phyloP scores from a whole-genome alignment of 176 grass and related monocot species.

The Oryza glaberrima region DNA sequence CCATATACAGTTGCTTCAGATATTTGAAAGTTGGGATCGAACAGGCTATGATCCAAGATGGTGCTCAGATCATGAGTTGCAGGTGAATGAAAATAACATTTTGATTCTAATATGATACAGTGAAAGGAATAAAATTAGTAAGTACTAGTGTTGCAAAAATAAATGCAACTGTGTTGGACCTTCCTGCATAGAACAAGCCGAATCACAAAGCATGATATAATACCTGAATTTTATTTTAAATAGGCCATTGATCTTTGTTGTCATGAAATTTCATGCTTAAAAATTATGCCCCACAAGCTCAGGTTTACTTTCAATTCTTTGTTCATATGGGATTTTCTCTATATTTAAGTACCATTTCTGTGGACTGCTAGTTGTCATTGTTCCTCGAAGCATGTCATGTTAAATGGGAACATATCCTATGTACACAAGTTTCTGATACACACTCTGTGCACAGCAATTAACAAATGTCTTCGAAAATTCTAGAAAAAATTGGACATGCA shows the following conservation, averaged over 20 bases:
- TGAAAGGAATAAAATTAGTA: not conserved
- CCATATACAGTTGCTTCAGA: constrained; percentile 96
- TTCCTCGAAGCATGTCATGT: not conserved
- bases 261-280: constrained; percentile 19
- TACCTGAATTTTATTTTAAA: constrained; percentile 30
- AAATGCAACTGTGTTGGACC: not conserved
- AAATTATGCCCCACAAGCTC: not conserved
- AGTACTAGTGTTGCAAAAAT: constrained; percentile 27
- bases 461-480: no score
- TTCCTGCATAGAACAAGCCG: not conserved
- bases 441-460: no score
- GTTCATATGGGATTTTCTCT: constrained; percentile 15
- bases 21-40: constrained; percentile 90
- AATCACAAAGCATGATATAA: constrained; percentile 15
- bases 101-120: constrained; percentile 5
- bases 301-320: constrained; percentile 24
- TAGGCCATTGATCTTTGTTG: not conserved
- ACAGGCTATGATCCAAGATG: constrained; percentile 88
- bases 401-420: not conserved
- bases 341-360: constrained; percentile 16
- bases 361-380: not conserved
- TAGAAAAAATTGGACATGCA: no score
- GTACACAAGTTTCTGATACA: no score
- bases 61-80: constrained; percentile 85
- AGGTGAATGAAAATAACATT: constrained; percentile 50